Percentiles rank a stretch among this genome's conserved stretches.
phyloP scores from a whole-genome alignment of 192 early-diverging fungal genomes.

The Phycomyces nitens region DNA sequence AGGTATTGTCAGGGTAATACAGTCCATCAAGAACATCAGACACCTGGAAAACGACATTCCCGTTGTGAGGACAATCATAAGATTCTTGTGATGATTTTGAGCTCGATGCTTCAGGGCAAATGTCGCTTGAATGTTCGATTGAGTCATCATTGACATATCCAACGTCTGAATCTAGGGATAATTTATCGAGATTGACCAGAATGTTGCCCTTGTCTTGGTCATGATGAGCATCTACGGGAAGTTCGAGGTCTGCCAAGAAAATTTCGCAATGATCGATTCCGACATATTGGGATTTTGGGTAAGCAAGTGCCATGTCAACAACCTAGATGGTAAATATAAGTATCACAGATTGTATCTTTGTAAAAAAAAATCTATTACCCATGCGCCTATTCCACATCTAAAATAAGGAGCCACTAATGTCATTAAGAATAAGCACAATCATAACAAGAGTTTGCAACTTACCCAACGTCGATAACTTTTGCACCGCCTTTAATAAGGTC shows the following conservation, averaged over 20 bases:
- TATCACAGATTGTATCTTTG: background rate
- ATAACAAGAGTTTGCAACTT: background rate
- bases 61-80: background rate
- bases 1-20: conserved; percentile 10
- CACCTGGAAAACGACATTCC: conserved; percentile 21
- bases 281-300: conserved; percentile 40
- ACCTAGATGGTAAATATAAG: background rate
- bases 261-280: conserved; percentile 44
- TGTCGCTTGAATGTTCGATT: background rate
- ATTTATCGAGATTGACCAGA: background rate
- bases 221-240: background rate
- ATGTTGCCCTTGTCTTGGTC: background rate
- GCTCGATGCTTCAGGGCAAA: background rate
- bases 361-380: conserved; percentile 7
- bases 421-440: background rate
- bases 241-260: conserved; percentile 13
- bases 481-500: conserved; percentile 11
- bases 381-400: conserved; percentile 25
- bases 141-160: background rate
- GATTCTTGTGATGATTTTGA: conserved; percentile 6
- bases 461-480: conserved; percentile 29
- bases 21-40: conserved; percentile 19
- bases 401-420: background rate
- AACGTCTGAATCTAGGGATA: background rate
- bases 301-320: conserved; percentile 46